phyloP scores from a whole-genome alignment of 2,329 filamentous ascomycete genomes.

The Berkeleyomyces basicola region DNA sequence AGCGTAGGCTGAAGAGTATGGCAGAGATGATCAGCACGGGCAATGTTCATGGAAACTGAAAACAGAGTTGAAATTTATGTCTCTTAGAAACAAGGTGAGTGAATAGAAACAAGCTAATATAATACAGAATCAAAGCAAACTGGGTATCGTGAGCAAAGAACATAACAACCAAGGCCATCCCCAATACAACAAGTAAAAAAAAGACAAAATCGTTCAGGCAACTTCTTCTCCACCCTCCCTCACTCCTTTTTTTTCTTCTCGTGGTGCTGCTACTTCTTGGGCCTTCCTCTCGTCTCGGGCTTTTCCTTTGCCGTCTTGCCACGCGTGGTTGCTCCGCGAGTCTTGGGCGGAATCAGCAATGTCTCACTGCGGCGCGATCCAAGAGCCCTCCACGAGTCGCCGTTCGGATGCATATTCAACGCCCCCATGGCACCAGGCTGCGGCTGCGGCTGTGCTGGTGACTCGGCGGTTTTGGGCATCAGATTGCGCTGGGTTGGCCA shows the following conservation, averaged over 20 bases:
- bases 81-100: background rate
- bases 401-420: background rate
- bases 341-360: background rate
- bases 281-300: background rate
- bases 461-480: background rate
- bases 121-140: constrained; percentile 2
- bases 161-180: background rate
- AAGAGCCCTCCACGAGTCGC: background rate
- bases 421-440: background rate
- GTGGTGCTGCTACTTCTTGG: background rate
- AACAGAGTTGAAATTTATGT: background rate
- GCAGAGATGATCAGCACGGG: background rate
- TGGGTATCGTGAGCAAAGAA: background rate
- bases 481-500: background rate
- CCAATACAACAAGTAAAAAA: background rate
- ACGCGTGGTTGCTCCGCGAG: background rate
- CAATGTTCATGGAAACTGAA: background rate
- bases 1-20: no score
- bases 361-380: background rate
- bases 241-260: background rate
- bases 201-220: background rate
- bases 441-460: background rate
- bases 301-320: background rate
- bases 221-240: background rate
- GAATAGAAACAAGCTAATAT: background rate